Evolutionary conservation across 179 eudicot genomes (phyloP).

Genomic region (Patellifolia procumbens): DNA sequence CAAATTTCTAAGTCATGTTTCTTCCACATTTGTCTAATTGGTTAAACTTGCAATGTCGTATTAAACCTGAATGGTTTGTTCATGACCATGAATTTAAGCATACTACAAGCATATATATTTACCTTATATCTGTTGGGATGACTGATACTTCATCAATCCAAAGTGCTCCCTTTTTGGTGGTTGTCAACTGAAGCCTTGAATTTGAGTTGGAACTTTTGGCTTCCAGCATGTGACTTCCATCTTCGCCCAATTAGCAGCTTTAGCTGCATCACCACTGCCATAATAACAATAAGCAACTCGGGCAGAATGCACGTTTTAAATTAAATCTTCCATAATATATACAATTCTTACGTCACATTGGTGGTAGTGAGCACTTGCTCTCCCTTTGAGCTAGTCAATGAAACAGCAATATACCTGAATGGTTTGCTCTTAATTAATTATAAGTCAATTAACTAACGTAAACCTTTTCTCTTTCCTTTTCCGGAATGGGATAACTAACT

Average conservation of each 20-base stretch:
- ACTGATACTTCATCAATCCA: constrained; percentile 97
- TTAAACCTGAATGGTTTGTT: no score
- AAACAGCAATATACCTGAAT: constrained; percentile 59
- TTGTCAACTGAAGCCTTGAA: constrained; percentile 78
- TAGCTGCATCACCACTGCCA: constrained; percentile 50
- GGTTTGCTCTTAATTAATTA: no score
- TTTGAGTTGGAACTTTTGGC: constrained; percentile 58
- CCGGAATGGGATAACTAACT: no score
- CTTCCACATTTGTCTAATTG: no score
- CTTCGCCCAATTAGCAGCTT: constrained; percentile 71
- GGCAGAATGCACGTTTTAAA: background rate
- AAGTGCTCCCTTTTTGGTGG: constrained; percentile 64
- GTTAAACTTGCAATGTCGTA: no score
- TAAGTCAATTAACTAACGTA: no score
- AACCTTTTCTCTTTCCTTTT: no score
- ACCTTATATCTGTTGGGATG: constrained; percentile 92
- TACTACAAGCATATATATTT: no score
- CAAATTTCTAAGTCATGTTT: no score
- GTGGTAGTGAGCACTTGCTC: constrained; percentile 54
- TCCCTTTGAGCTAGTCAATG: constrained; percentile 69
- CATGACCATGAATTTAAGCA: no score
- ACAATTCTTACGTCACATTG: constrained; percentile 53
- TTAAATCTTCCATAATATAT: background rate
- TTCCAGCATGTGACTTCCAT: constrained; percentile 52
- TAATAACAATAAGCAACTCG: background rate